Evolutionary conservation across 1,284 basidiomycete genomes (phyloP).

Genomic region (Stereum hirsutum): DNA sequence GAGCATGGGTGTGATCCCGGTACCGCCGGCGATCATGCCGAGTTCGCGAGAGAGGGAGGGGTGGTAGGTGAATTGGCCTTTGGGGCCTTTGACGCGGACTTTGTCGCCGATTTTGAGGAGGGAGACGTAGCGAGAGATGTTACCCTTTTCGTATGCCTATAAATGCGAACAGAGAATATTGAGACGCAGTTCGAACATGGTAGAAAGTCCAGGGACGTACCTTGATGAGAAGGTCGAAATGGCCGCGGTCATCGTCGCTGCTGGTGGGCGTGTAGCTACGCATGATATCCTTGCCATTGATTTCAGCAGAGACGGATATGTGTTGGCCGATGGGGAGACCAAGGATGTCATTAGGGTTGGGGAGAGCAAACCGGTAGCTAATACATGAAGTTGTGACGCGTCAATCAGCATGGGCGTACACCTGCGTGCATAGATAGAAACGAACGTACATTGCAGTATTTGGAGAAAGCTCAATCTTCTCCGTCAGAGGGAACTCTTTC

Average conservation of each 20-base stretch:
- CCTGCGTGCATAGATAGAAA: background rate
- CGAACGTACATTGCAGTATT: slow-evolving; percentile 84
- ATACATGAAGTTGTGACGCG: no score
- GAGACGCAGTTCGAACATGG: slow-evolving; percentile 3
- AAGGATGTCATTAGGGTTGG: slow-evolving; percentile 64
- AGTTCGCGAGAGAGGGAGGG: slow-evolving; percentile 65
- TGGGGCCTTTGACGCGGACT: slow-evolving; percentile 90
- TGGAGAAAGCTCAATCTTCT: slow-evolving; percentile 84
- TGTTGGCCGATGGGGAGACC: slow-evolving; percentile 97
- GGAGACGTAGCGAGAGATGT: slow-evolving; percentile 84
- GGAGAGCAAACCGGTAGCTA: slow-evolving; percentile 89
- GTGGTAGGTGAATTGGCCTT: slow-evolving; percentile 84
- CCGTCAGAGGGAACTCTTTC: slow-evolving; percentile 74
- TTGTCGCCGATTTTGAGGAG: slow-evolving; percentile 79
- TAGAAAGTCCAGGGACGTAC: slow-evolving; percentile 27
- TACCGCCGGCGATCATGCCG: slow-evolving; percentile 95
- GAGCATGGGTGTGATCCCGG: slow-evolving; percentile 97
- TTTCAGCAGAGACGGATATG: slow-evolving; percentile 85
- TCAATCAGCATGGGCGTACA: slow-evolving; percentile 7
- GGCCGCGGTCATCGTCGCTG: slow-evolving; percentile 85
- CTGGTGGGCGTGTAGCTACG: slow-evolving; percentile 95
- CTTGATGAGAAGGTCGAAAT: slow-evolving; percentile 97
- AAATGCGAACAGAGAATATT: slow-evolving; percentile 6
- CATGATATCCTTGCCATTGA: slow-evolving; percentile 84
- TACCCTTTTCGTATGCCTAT: slow-evolving; percentile 93